Evolutionary conservation across 305 asterid genomes (phyloP), one percentile per base, ranked within the genome.

Genomic region (Ilex paraguariensis): DNA sequence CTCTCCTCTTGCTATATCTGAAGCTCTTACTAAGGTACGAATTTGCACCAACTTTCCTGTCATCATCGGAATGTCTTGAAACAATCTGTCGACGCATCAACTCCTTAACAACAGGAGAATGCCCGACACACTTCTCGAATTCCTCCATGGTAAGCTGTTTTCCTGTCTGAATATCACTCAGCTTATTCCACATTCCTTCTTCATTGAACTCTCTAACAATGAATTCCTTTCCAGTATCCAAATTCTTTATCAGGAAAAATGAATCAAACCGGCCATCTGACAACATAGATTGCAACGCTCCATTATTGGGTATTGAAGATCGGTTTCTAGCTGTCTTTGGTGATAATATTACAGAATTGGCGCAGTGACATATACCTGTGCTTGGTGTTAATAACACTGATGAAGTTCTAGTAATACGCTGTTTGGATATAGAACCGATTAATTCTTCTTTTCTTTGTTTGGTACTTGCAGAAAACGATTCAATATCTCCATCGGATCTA

Each of bases 151-250:
- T 94, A 5, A 94, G 85, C 42, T 86, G 96, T 76, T 84, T 83
- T 70, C 99, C 97, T 9, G 99, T 90, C 79, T 90, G 88, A 44
- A 86, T 85, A 48, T 94, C 97, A 21, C 88, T 94, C 13, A 93
- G 73, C 77, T 90, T 90, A 62, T 90, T 87, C 95, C 97, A 89
- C 87, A 78, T 73, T 8, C 98, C 98, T 30, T 85, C 69, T 36
- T 87, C 95, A 13, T 90, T 87, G 64, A 62, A 79, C 74, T 94
- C 95, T 66, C 90, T 94, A 3, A 94, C 98, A 7, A 83, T 66
- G 33, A 90, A 94, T 80, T 90, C 97, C 65, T 86, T 90, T 7
- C 96, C 97, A 0, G 93, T 86, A 81, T 94, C 97, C 82, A 94
- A 64, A 74, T 88, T 88, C 81, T 86, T 94, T 61, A 94, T 94